Evolutionary conservation across 2,329 filamentous ascomycete genomes (phyloP), one percentile per base, ranked within the genome.

Genomic region (Cladosporium halotolerans): DNA sequence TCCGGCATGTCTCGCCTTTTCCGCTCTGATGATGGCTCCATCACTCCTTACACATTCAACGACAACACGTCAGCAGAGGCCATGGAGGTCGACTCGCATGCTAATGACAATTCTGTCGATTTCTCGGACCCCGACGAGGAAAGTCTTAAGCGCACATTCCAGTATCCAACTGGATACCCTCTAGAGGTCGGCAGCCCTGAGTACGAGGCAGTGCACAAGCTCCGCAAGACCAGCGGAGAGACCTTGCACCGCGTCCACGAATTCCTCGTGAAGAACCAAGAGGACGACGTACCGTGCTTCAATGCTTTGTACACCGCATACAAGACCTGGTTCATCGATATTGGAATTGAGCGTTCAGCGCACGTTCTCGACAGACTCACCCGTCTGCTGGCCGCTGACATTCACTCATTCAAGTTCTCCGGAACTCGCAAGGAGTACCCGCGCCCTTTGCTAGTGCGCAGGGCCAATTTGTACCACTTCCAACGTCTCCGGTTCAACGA

Each of bases 231-330:
- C 46, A 81, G 95, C 33, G 93, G 95, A 5, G 79, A 83, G 62
- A 79, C 92, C 1, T 75, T 99, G 19, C 92, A 93, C 58, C 80
- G 81, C 52, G 89, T 95, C 0, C 95, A 99, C 70, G 73, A 78
- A 1, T 99, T 96, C 73, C 74, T 99, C 55, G 85, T 82, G 14
- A 74, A 83, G 57, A 84, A 92, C 56, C 91, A 96, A 66, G 89
- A 97, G 67, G 93, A 99, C 65, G 93, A 99, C 67, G 93, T 99
- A 1, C 84, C 88, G 13, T 96, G 90, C 71, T 99, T 99, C 72
- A 96, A 90, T 19, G 84, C 91, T 0, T 73, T 99, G 2, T 99
- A 96, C 70, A 87, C 87, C 18, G 89, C 92, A 1, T 99, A 96
- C 68, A 81, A 89, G 41, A 93, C 89, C 8, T 99, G 91, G 90